Base-by-base conservation (phyloP, 495 filamentous ascomycete genomes). In the Durotheca rogersii region DNA sequence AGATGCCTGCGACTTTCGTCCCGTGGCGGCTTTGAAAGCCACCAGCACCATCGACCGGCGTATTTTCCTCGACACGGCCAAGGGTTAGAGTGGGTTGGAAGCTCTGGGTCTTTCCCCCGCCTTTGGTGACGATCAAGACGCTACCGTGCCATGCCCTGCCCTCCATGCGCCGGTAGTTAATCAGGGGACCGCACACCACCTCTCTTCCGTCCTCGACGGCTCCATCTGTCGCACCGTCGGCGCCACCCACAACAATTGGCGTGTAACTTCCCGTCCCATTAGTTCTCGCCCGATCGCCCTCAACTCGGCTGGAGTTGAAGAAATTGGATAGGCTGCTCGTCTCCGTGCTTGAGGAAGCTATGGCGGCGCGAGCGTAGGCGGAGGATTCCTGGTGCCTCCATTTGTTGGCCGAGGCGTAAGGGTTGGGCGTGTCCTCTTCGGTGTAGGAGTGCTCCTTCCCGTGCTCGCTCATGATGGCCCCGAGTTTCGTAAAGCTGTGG, bases 121-220 rank as follows among this genome's bases (percentile, higher is more conserved):
- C 84, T 33, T 76, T 81, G 27, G 82, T 86, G 30, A 95, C 88
- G 40, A 95, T 72, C 61, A 95, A 69, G 10, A 95, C 86, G 62
- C 87, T 93, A 20, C 90, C 90, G 59, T 86, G 76, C 90, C 90
- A 96, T n/a, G 64, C 59, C 40, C 71, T 73, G 32, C 79, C 77
- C 67, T 84, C 83, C 87, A 90, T 93, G 61, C 84, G 82, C 53
- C 84, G 81, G 66, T 92, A 89, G 67, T 95, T 95, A 58, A 96
- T 68, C 46, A 95, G 67, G 6, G 90, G 90, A 10, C 90, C 90
- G 57, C 84, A 88, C 25, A 87, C 73, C 14, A 95, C 74, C 48
- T 90, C 79, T 42, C 81, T 67, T 38, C 69, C 74, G 41, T 78
- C 70, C 17, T 47, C 35, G 12, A 31, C 23, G 20, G 30, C 32